Percentiles rank a stretch among this genome's conserved stretches.
Evolutionary conservation across 768 basidiomycete species (phyloP).

Genomic region (Amanita exitialis): DNA sequence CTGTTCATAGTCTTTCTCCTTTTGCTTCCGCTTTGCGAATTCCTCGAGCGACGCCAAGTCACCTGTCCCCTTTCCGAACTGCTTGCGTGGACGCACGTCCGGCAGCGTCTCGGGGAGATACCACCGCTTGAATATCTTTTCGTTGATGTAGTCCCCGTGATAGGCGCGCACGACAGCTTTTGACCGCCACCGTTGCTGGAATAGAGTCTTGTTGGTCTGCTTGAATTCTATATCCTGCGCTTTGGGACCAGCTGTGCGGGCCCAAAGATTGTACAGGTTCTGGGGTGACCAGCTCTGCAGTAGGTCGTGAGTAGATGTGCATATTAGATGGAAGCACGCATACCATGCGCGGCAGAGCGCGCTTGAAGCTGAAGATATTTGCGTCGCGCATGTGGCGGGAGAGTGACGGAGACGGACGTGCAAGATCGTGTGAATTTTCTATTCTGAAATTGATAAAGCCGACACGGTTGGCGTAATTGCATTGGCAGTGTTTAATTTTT

Average conservation of each 20-base stretch:
- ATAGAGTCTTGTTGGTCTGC: slow-evolving; percentile 50
- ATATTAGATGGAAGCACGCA: slow-evolving; percentile 8
- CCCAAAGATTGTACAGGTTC: slow-evolving; percentile 87
- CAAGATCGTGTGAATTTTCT: too few relatives aligned
- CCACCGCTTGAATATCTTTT: slow-evolving; percentile 91
- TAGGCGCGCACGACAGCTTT: slow-evolving; percentile 86
- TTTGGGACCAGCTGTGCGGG: slow-evolving; percentile 48
- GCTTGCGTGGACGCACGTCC: slow-evolving; percentile 63
- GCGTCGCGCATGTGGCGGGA: slow-evolving; percentile 32
- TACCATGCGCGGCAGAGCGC: slow-evolving; percentile 79
- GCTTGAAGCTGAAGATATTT: slow-evolving; percentile 24
- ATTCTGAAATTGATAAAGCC: too few relatives aligned
- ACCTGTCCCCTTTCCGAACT: slow-evolving; percentile 24
- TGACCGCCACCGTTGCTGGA: slow-evolving; percentile 85
- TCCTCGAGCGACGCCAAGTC: slow-evolving; percentile 39
- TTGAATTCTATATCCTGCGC: slow-evolving; percentile 50
- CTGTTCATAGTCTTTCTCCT: slow-evolving; percentile 35
- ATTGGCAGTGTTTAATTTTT: too few relatives aligned
- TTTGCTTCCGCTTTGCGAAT: slow-evolving; percentile 49
- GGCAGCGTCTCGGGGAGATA: slow-evolving; percentile 84
- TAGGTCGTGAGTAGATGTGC: background rate
- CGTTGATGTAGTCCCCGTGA: slow-evolving; percentile 91
- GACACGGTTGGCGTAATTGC: too few relatives aligned
- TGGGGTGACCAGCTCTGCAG: slow-evolving; percentile 77
- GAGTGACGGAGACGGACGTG: too few relatives aligned